Percentiles rank a stretch among this genome's conserved stretches.
Evolutionary conservation across 202 grass and related monocot species (phyloP).

Genomic region (Panicum virgatum): DNA sequence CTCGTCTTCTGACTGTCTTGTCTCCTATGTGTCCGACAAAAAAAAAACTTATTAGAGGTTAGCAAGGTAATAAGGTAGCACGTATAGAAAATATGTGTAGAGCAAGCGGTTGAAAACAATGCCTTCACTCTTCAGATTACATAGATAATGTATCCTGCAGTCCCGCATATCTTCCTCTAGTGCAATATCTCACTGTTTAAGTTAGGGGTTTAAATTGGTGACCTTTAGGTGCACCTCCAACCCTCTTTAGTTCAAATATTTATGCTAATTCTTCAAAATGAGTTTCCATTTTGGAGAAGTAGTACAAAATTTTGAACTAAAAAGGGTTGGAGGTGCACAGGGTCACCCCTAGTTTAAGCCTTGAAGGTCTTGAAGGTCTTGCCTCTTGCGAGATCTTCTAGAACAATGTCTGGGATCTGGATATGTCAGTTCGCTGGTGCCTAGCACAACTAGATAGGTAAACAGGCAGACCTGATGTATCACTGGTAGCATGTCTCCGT

Average conservation of each 20-base stretch:
- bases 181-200: neutral
- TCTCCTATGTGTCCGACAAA: neutral
- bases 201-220: too few species aligned
- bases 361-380: neutral
- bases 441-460: neutral
- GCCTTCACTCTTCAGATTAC: neutral
- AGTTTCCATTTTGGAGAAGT: too few species aligned
- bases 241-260: too few species aligned
- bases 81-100: neutral
- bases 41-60: neutral
- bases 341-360: too few species aligned
- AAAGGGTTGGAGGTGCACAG: too few species aligned
- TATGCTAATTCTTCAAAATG: too few species aligned
- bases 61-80: neutral
- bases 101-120: neutral
- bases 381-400: neutral
- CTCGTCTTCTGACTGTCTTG: neutral
- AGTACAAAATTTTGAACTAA: too few species aligned
- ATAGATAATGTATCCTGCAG: neutral
- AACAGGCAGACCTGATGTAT: neutral
- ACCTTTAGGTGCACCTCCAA: too few species aligned
- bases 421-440: neutral
- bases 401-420: slow-evolving; percentile 1
- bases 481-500: neutral
- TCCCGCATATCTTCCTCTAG: neutral